Percentiles rank a stretch among this genome's conserved stretches.
These are phyloP conservation scores for Pythium dissimile DNA, from an alignment of 352 stramenopile species.

Conservation along the genomic window DNA sequence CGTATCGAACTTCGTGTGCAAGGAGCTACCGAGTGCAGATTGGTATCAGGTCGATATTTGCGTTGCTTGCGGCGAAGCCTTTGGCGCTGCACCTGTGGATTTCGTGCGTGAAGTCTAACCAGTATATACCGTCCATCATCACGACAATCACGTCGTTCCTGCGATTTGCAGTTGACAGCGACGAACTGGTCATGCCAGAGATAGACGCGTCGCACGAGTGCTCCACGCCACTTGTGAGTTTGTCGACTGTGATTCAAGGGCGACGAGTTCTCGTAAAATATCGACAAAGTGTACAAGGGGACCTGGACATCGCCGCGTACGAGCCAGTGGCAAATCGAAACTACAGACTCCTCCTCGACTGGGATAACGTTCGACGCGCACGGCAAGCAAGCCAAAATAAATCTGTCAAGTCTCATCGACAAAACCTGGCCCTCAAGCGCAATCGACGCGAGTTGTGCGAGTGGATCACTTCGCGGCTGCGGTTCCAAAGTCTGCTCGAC, in stretches of 20 bases:
- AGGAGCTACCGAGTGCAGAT: slow-evolving; percentile 33
- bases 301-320: slow-evolving; percentile 42
- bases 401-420: background rate
- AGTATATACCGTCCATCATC: slow-evolving; percentile 45
- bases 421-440: slow-evolving; percentile 33
- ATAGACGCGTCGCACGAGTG: background rate
- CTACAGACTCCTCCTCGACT: slow-evolving; percentile 47
- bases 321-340: slow-evolving; percentile 36
- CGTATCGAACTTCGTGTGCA: slow-evolving; percentile 45
- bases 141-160: slow-evolving; percentile 35
- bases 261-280: slow-evolving; percentile 49
- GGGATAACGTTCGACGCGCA: slow-evolving; percentile 36
- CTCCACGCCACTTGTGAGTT: background rate
- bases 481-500: slow-evolving; percentile 58
- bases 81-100: slow-evolving; percentile 59
- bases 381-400: slow-evolving; percentile 19
- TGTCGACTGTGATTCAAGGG: slow-evolving; percentile 30
- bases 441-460: slow-evolving; percentile 44
- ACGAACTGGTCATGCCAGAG: background rate
- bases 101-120: slow-evolving; percentile 66
- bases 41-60: slow-evolving; percentile 31
- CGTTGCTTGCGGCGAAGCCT: slow-evolving; percentile 34
- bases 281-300: slow-evolving; percentile 30
- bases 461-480: slow-evolving; percentile 47
- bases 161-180: background rate